Percentiles rank a stretch among this genome's conserved stretches.
Conservation (phyloP, 2,329 filamentous ascomycete species). For the Fusarium haematococcum region DNA sequence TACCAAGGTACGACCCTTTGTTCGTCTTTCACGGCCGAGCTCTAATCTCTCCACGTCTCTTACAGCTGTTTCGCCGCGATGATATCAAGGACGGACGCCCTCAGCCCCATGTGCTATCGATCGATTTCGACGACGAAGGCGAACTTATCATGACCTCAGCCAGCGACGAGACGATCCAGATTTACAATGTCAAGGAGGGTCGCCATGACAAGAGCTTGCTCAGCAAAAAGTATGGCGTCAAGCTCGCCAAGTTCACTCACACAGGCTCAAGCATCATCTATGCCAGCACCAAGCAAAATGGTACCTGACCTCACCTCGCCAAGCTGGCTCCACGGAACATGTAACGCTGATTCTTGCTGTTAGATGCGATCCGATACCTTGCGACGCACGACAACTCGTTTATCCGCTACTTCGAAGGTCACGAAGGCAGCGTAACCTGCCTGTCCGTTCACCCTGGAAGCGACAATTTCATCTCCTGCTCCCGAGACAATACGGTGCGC, state of each 20-base stretch:
- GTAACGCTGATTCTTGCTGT: constrained; percentile 5
- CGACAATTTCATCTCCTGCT: constrained; percentile 93
- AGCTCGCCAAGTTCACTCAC: constrained; percentile 94
- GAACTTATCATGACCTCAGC: constrained; percentile 92
- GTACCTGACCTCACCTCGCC: constrained; percentile 57
- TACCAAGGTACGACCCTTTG: constrained; percentile 68
- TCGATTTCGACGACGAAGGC: constrained; percentile 96
- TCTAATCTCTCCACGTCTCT: not conserved
- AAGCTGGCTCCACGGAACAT: not conserved
- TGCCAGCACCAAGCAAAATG: constrained; percentile 93
- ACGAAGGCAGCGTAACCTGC: constrained; percentile 85
- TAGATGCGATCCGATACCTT: constrained; percentile 86
- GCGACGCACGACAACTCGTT: constrained; percentile 96
- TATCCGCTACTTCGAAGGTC: constrained; percentile 94
- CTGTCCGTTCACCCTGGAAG: constrained; percentile 85
- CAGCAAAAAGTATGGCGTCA: constrained; percentile 96
- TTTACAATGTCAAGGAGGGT: constrained; percentile 94
- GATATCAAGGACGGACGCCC: constrained; percentile 64
- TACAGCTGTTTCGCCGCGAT: constrained; percentile 69
- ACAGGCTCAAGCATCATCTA: constrained; percentile 92
- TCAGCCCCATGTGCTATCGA: constrained; percentile 79
- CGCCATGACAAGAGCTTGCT: constrained; percentile 89
- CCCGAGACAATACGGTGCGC: constrained; percentile 89
- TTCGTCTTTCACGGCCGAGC: not conserved
- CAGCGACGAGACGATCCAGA: constrained; percentile 93